phyloP scores from a whole-genome alignment of 140 eudicot genomes.

The Erigeron philadelphicus region DNA sequence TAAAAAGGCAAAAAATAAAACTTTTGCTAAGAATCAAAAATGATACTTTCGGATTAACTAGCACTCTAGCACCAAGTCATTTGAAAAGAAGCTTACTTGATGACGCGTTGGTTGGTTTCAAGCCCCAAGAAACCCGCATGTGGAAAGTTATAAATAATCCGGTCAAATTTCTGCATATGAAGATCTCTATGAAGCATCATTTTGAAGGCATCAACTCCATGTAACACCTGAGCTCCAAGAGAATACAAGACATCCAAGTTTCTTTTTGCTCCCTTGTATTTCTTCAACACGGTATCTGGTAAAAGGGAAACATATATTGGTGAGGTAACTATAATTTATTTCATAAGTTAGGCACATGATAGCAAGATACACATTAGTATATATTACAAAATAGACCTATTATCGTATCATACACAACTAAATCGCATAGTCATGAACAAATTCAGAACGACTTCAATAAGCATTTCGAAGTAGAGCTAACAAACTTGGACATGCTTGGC shows the following conservation, averaged over 20 bases:
- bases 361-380: background rate
- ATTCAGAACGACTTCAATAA: background rate
- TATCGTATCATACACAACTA: background rate
- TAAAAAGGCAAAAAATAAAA: background rate
- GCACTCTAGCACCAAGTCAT: background rate
- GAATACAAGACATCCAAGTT: background rate
- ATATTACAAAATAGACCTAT: background rate
- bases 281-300: background rate
- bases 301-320: background rate
- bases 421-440: background rate
- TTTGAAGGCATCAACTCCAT: background rate
- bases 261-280: slow-evolving; percentile 1
- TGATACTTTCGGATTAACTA: background rate
- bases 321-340: background rate
- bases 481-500: too few species aligned
- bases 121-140: background rate
- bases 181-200: background rate
- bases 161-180: background rate
- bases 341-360: background rate
- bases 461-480: background rate
- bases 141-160: slow-evolving; percentile 3
- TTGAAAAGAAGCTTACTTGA: background rate
- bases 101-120: background rate
- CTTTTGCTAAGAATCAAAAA: background rate
- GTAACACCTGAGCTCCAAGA: background rate